A percentile compares a stretch with the other conserved stretches of the same genome.
These are phyloP conservation scores for Irpex sp. DNA, from an alignment of 1,284 basidiomycete genomes.

Conservation along the genomic window DNA sequence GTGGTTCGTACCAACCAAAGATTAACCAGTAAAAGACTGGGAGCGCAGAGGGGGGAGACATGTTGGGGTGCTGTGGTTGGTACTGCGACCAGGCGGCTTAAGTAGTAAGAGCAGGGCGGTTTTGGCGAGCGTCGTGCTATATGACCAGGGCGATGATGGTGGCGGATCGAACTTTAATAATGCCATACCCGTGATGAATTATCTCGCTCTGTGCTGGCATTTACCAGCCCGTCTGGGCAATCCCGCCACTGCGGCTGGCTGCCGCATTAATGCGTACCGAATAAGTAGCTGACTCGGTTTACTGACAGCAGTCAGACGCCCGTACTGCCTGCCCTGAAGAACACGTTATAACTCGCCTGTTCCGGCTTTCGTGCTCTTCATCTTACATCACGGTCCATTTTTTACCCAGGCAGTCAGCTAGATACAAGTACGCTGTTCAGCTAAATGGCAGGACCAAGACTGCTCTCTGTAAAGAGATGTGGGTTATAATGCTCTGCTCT, in stretches of 20 bases:
- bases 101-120: not conserved
- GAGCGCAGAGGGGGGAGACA: slow-evolving; percentile 47
- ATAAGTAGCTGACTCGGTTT: not conserved
- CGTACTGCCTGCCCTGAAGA: slow-evolving; percentile 36
- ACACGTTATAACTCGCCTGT: slow-evolving; percentile 10
- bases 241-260: not conserved
- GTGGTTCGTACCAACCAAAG: slow-evolving; percentile 69
- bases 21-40: slow-evolving; percentile 66
- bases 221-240: not conserved
- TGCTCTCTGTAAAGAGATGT: slow-evolving; percentile 31
- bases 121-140: not conserved
- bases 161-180: not conserved
- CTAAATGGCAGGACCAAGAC: slow-evolving; percentile 79
- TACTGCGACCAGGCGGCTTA: not conserved
- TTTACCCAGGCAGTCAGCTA: slow-evolving; percentile 59
- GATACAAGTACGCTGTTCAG: slow-evolving; percentile 36
- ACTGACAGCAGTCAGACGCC: not conserved
- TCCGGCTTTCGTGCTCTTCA: slow-evolving; percentile 23
- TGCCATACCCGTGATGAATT: not conserved
- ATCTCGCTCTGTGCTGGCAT: not conserved
- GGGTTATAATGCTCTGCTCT: slow-evolving; percentile 65
- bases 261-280: not conserved
- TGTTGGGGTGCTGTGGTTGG: slow-evolving; percentile 1
- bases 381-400: slow-evolving; percentile 57
- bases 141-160: not conserved